Evolutionary conservation across 2,329 filamentous ascomycete genomes (phyloP), one percentile per base, ranked within the genome.

Genomic region (Colletotrichum lupini): DNA sequence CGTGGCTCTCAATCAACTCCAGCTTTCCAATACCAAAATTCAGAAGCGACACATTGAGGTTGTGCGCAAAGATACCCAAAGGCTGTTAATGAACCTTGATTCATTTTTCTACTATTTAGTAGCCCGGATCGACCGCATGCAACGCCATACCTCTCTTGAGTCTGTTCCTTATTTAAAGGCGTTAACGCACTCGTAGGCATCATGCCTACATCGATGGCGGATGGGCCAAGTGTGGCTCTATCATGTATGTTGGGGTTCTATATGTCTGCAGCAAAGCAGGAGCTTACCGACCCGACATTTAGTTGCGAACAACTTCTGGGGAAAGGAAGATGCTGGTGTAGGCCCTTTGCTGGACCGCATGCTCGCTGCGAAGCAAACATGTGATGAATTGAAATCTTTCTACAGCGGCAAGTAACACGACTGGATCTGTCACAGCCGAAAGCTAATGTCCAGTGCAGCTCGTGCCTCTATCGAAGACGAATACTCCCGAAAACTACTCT

Each of bases 301-400:
- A 95, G 95, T 99, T 86, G 96, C 97, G 79, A 99, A 99, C 86
- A 99, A 99, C 83, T 99, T 99, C 84, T 99, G 97, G 97, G 97
- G 97, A 76, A 98, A 97, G 87, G 96, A 98, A 82, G 97, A 99
- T 87, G 97, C 96, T 64, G 97, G 97, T 81, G 95, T 99, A 80
- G 89, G 89, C 58, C 97, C 97, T 72, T 90, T 99, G 80, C 89
- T 99, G 35, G 94, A 96, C 82, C 96, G 97, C 80, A 97, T 99
- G 95, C 93, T 95, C 80, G 93, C 92, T 83, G 95, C 97, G 61
- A 99, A 99, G 87, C 91, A 93, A 79, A 98, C 97, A 30, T 95
- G 93, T 81, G 97, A 99, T 83, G 97, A 99, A 84, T 84, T 99
- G 63, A 96, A 94, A 81, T 87, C 92, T 11, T 99, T 99, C 85